Evolutionary conservation across 345 rosid species (phyloP).

Genomic region (Garcia nutans): DNA sequence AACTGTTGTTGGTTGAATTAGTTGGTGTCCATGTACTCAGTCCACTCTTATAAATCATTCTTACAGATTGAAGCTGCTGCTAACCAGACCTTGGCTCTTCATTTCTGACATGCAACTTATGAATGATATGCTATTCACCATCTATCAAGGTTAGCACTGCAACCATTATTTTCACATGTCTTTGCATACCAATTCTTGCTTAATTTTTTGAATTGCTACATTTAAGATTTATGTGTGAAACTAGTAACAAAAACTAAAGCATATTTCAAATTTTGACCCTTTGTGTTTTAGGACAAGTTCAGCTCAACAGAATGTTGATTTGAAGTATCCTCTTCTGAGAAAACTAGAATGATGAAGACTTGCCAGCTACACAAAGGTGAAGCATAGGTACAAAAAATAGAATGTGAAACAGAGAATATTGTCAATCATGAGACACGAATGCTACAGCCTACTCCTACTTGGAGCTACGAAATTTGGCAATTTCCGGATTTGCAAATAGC

Average conservation of each 20-base stretch:
- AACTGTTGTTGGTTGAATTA: neutral
- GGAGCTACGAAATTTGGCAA: neutral
- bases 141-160: no score
- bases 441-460: neutral
- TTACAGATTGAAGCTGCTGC: slow-evolving; percentile 70
- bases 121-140: neutral
- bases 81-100: slow-evolving; percentile 54
- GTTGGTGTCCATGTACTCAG: slow-evolving; percentile 1
- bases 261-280: neutral
- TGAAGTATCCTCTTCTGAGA: neutral
- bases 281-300: neutral
- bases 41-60: neutral
- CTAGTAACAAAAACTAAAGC: no score
- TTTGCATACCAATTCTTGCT: neutral
- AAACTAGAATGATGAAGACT: neutral
- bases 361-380: neutral
- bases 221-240: no score
- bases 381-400: neutral
- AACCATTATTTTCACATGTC: neutral
- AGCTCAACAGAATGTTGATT: neutral
- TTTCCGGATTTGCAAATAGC: neutral
- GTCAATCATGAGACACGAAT: neutral
- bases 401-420: neutral
- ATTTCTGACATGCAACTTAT: slow-evolving; percentile 55
- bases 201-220: no score